Conservation (phyloP, 2,329 filamentous ascomycete genomes). For the Aspergillus sp. region DNA sequence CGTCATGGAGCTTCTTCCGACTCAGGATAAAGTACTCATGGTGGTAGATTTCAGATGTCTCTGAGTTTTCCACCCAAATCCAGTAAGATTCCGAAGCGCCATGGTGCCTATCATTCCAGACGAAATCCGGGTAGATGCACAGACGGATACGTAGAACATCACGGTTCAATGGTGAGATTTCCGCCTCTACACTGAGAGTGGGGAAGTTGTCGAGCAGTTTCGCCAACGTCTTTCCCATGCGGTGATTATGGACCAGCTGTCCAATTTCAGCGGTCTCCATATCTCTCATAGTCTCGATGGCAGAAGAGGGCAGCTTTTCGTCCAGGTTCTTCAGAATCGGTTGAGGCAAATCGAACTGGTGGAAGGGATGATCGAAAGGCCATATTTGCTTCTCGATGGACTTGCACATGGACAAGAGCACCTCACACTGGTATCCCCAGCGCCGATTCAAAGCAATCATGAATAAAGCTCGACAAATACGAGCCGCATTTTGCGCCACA, state of each 20-base stretch:
- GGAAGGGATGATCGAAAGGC: constrained; percentile 91
- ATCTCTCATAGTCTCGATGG: constrained; percentile 81
- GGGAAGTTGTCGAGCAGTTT: constrained; percentile 88
- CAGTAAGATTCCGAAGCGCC: constrained; percentile 96
- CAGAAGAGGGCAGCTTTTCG: constrained; percentile 68
- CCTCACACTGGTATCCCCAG: constrained; percentile 94
- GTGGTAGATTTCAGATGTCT: constrained; percentile 96
- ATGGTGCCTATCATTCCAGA: constrained; percentile 91
- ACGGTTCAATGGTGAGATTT: constrained; percentile 92
- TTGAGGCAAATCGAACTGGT: constrained; percentile 88
- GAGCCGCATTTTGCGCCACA: constrained; percentile 89
- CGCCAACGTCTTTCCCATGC: constrained; percentile 77
- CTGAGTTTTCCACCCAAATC: constrained; percentile 98
- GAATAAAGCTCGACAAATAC: constrained; percentile 92
- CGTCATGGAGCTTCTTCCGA: constrained; percentile 84
- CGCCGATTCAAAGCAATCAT: constrained; percentile 95
- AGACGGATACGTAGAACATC: constrained; percentile 92
- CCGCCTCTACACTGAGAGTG: constrained; percentile 83
- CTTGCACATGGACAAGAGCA: constrained; percentile 88
- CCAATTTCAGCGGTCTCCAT: constrained; percentile 94
- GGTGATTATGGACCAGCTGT: constrained; percentile 82
- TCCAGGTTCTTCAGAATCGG: constrained; percentile 83
- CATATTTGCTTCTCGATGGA: constrained; percentile 96
- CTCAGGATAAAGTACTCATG: constrained; percentile 96
- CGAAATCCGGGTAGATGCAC: constrained; percentile 82